Base-by-base conservation (phyloP, 352 stramenopile species). In the Halophytophthora polymorphica region DNA sequence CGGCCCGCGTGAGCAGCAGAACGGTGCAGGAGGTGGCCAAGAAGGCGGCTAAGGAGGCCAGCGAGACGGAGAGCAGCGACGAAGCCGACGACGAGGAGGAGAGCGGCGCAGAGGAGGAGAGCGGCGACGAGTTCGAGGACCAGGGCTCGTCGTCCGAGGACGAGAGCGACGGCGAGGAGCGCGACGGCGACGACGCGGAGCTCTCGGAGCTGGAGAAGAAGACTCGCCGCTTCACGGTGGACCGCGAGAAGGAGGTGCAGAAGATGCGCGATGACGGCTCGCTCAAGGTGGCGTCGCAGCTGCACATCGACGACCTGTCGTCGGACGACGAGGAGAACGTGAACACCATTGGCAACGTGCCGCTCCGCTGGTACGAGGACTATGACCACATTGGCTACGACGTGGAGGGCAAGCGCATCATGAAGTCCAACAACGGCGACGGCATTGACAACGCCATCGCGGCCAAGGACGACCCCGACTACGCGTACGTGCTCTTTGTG, bases 381-480 rank as follows among this genome's bases (percentile, higher is more conserved):
- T 99, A 98, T 66, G 96, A 99, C 69, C 97, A 99, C 77, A 98
- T 99, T 68, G 98, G 98, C 47, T 99, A 99, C 80, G 92, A 98
- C 73, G 73, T 96, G 14, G 92, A 97, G 38, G 98, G 98, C 31
- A 85, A 96, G 57, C 98, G 98, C 67, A 93, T 99, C 51, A 88
- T 97, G 69, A 96, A 97, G 63, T 87, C 83, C 33, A 95, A 97
- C 47, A 75, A 70, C 21, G 77, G 81, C 18, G 92, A 98, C 52
- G 83, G 76, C 14, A 93, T 98, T 55, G 93, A 98, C 64, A 81
- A 83, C 40, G 71, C 63, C 48, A 96, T 86, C 45, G 82, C 77
- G n/a, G 77, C 82, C 21, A 89, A 84, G 64, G 86, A 96, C 51
- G 89, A 97, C 50, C 88, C 89, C 0, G 95, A 97, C 69, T 99